Base-by-base conservation (phyloP, 306 rosid genomes). In the Trichosanthes cucumerina region DNA sequence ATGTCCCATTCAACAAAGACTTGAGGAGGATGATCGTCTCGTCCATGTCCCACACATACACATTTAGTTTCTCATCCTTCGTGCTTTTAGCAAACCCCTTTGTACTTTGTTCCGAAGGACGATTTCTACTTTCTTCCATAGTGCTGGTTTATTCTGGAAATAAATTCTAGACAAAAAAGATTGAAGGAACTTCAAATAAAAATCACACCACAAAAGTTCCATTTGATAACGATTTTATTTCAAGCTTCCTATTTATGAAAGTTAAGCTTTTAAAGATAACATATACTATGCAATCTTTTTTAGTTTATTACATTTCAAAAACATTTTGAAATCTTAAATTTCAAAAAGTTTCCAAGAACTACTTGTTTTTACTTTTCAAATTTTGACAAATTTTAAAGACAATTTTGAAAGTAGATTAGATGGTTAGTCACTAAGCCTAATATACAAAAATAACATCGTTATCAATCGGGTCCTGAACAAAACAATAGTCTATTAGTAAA, bases 11-110 rank as follows among this genome's bases (percentile, higher is more conserved):
- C 87, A 94, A 87, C 87, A 94, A 85, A 52, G 98, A 94, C 83
- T 88, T 88, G 72, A 94, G 97, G 68, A 92, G 85, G 75, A 92
- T 88, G 84, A 92, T 93, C 74, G 97, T 94, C 90, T 94, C 98
- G 62, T 94, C 98, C 98, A 94, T 92, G 83, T 92, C 97, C 98
- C 98, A 92, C 63, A 89, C 78, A 39, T 89, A 89, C 16, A 92
- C 95, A 80, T 88, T 88, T 75, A 87, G 52, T 78, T 84, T 86
- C 7, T 82, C 80, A 86, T 80, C 85, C 63, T 66, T 66, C 77
- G 49, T 46, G 33, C 73, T 62, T 28, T 77, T 63, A 26, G 86
- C 74, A 79, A 78, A 47, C 75, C 64, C 87, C 31, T 41, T 82
- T 66, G 78, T 9, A 49, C 81, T 86, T 77, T 84, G 78, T 21